These are phyloP conservation scores for Heliamphora ciliata DNA, from an alignment of 179 eudicot genomes.

Conservation along the genomic window DNA sequence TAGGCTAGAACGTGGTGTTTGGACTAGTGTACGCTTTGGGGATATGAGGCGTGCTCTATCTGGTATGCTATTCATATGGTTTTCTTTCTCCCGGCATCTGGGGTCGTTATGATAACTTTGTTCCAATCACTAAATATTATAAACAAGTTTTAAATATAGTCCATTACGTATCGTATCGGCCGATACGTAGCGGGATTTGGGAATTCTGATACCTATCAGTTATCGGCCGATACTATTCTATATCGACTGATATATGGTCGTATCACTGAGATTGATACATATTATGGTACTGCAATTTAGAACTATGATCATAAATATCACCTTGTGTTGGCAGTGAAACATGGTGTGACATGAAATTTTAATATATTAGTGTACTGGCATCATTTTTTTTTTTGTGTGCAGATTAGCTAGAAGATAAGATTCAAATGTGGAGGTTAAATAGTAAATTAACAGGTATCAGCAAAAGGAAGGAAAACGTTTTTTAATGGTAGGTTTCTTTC, in stretches of 20 bases:
- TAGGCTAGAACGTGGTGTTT: constrained; percentile 83
- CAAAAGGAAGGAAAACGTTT: no score
- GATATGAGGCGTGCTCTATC: constrained; percentile 88
- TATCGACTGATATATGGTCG: no score
- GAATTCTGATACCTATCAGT: no score
- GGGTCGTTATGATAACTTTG: not conserved
- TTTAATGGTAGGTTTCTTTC: no score
- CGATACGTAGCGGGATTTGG: no score
- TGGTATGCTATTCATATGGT: constrained; percentile 34
- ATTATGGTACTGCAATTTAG: no score
- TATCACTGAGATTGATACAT: no score
- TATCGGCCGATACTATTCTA: no score
- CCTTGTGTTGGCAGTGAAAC: no score
- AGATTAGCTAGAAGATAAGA: not conserved
- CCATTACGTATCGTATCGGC: no score
- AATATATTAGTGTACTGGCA: not conserved
- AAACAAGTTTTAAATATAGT: no score
- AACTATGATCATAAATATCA: no score
- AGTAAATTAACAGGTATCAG: not conserved
- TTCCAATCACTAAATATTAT: not conserved
- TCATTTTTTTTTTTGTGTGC: not conserved
- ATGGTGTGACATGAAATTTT: not conserved
- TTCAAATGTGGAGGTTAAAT: not conserved
- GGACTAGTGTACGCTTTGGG: constrained; percentile 88
- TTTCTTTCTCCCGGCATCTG: constrained; percentile 1